phyloP scores from a whole-genome alignment of 2,329 filamentous ascomycete genomes.

The Colletotrichum magnum region DNA sequence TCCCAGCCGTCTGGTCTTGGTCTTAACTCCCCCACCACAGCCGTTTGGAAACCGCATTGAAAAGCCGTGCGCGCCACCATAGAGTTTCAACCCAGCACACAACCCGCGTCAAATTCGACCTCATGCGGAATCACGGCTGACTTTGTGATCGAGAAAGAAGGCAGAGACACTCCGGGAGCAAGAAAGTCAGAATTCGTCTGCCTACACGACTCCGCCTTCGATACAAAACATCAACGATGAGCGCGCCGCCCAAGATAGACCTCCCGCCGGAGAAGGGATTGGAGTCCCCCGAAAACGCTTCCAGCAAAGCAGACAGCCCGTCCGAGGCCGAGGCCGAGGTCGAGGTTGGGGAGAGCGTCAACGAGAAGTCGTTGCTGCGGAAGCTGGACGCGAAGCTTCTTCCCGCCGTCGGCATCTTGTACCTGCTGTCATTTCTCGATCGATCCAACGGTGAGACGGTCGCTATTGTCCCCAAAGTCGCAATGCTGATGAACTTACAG shows the following conservation, averaged over 20 bases:
- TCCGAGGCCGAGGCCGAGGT: constrained; percentile 26
- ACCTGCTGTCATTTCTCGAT: constrained; percentile 70
- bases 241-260: constrained; percentile 3
- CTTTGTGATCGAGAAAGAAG: neutral
- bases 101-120: constrained; percentile 5
- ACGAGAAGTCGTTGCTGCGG: constrained; percentile 70
- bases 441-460: constrained; percentile 67
- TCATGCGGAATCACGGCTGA: neutral
- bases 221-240: constrained; percentile 20
- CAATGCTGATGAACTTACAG: constrained; percentile 50
- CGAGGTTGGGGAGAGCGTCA: constrained; percentile 50
- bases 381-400: constrained; percentile 68
- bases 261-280: constrained; percentile 30
- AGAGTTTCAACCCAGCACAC: constrained; percentile 14
- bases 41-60: constrained; percentile 21
- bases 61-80: constrained; percentile 28
- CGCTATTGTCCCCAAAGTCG: constrained; percentile 43
- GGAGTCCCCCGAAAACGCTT: constrained; percentile 21
- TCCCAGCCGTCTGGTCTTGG: neutral
- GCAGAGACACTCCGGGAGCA: neutral
- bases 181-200: neutral
- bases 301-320: constrained; percentile 21
- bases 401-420: constrained; percentile 68
- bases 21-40: too few species aligned
- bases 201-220: too few species aligned